phyloP scores from a whole-genome alignment of 2,329 filamentous ascomycete species.

The Trichoderma koningii region DNA sequence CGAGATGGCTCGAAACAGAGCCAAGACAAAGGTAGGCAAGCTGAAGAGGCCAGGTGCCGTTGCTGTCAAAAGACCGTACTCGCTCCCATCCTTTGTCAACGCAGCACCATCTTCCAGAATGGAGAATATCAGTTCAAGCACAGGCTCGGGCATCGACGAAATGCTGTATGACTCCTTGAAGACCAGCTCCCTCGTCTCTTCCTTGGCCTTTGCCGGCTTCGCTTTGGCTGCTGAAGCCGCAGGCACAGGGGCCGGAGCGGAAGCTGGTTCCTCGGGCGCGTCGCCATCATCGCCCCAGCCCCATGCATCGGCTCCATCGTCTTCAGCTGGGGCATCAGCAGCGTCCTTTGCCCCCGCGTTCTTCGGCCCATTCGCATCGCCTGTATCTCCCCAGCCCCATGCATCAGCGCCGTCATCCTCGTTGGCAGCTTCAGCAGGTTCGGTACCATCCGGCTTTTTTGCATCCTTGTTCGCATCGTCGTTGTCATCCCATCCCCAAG shows the following conservation, averaged over 20 bases:
- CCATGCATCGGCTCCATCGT: slow-evolving; percentile 69
- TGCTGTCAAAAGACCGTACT: slow-evolving; percentile 61
- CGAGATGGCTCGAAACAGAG: slow-evolving; percentile 78
- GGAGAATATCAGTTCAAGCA: slow-evolving; percentile 65
- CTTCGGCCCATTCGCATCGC: slow-evolving; percentile 31
- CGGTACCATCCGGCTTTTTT: background rate
- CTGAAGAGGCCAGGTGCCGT: slow-evolving; percentile 70
- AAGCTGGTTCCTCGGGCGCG: slow-evolving; percentile 29
- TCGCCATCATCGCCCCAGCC: slow-evolving; percentile 77
- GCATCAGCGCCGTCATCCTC: slow-evolving; percentile 48
- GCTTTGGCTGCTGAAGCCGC: slow-evolving; percentile 24
- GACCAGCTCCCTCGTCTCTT: slow-evolving; percentile 65
- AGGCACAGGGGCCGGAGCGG: background rate
- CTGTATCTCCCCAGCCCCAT: slow-evolving; percentile 77
- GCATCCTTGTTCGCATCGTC: slow-evolving; percentile 32
- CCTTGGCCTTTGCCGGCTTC: slow-evolving; percentile 30
- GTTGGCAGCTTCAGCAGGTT: slow-evolving; percentile 17
- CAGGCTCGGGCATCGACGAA: slow-evolving; percentile 80
- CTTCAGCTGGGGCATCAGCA: slow-evolving; percentile 29
- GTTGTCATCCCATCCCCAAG: slow-evolving; percentile 78
- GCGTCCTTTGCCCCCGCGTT: slow-evolving; percentile 28
- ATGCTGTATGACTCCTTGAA: slow-evolving; percentile 85
- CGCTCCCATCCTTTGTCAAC: slow-evolving; percentile 56
- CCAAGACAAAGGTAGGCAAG: slow-evolving; percentile 70
- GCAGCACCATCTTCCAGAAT: slow-evolving; percentile 63